These are phyloP conservation scores for Eutypa lata DNA, from an alignment of 2,329 filamentous ascomycete species.

Conservation along the genomic window DNA sequence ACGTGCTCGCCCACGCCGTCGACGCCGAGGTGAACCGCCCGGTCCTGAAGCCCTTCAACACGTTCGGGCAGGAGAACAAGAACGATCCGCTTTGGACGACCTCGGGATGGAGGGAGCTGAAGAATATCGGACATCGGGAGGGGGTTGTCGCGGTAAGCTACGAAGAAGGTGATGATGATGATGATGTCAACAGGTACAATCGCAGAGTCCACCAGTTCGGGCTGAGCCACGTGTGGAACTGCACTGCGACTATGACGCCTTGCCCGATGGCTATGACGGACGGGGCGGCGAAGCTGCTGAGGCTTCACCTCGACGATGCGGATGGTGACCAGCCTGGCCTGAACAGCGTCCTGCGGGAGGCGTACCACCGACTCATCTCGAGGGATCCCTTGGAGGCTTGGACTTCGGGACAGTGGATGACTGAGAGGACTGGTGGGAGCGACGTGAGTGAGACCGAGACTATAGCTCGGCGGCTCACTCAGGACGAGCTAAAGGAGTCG, in stretches of 20 bases:
- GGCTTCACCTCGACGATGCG: constrained; percentile 21
- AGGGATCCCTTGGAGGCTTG: constrained; percentile 42
- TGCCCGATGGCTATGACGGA: constrained; percentile 56
- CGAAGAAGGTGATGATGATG: background rate
- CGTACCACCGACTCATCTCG: constrained; percentile 41
- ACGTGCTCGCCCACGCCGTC: constrained; percentile 5
- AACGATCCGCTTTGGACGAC: constrained; percentile 11
- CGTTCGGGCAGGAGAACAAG: constrained; percentile 10
- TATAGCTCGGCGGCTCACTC: constrained; percentile 30
- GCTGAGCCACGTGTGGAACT: constrained; percentile 6
- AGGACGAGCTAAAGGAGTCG: constrained; percentile 4
- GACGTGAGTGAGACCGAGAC: constrained; percentile 58
- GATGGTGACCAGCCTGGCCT: constrained; percentile 12
- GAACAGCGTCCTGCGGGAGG: constrained; percentile 33
- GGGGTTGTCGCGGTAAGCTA: constrained; percentile 13
- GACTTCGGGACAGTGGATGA: constrained; percentile 65
- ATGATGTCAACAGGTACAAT: constrained; percentile 1
- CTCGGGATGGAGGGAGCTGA: constrained; percentile 15
- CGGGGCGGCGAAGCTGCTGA: constrained; percentile 38
- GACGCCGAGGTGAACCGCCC: constrained; percentile 12
- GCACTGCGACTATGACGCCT: constrained; percentile 33
- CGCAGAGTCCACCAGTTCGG: constrained; percentile 13
- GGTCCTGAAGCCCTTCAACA: constrained; percentile 10
- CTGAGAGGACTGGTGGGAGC: constrained; percentile 54
- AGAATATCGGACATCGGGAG: constrained; percentile 11